Evolutionary conservation across 106 monocot species (phyloP).

Genomic region (Hemerocallis citrina): DNA sequence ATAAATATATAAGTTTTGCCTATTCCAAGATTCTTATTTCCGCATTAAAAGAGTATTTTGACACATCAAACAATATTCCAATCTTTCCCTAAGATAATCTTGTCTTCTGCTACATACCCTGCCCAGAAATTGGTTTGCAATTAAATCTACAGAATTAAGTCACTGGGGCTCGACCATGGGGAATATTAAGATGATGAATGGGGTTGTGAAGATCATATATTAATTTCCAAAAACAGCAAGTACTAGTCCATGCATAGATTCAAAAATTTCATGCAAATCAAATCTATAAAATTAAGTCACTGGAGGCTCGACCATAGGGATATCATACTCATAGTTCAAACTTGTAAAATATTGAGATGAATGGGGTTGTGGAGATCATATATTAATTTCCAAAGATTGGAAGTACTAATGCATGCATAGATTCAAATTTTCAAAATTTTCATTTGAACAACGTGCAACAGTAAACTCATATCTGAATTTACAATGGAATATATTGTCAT

Average conservation of each 20-base stretch:
- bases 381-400: neutral
- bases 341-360: neutral
- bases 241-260: conserved; percentile 1
- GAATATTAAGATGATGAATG: neutral
- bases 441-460: neutral
- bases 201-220: neutral
- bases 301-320: neutral
- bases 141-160: no score
- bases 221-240: neutral
- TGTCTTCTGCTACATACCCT: no score
- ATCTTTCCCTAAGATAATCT: no score
- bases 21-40: no score
- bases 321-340: neutral
- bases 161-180: neutral
- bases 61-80: no score
- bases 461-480: neutral
- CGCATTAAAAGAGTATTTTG: no score
- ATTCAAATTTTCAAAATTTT: neutral
- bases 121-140: no score
- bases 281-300: neutral
- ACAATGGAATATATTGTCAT: neutral
- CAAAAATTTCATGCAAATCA: no score
- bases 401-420: neutral
- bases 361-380: neutral
- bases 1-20: no score